A percentile compares a stretch with the other conserved stretches of the same genome.
Conservation (phyloP, 1,139 yeast species). For the Lipomyces yarrowii region DNA sequence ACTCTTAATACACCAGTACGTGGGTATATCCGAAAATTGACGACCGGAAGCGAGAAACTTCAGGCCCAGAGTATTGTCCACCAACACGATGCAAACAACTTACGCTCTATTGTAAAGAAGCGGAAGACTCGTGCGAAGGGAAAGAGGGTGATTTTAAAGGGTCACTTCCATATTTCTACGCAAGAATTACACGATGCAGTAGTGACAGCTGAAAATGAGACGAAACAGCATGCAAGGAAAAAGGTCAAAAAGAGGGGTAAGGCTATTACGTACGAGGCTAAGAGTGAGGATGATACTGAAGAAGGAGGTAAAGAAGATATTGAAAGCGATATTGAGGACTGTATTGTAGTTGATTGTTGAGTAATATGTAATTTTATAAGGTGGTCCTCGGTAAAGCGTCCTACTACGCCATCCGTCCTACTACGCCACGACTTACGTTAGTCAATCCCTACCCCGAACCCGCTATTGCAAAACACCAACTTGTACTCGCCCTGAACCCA, state of each 20-base stretch:
- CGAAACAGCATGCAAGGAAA: not conserved
- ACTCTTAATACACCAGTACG: no score
- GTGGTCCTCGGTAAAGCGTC: not conserved
- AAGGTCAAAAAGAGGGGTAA: not conserved
- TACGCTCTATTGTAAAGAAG: not conserved
- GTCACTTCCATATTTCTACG: not conserved
- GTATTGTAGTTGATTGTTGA: not conserved
- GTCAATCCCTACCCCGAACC: no score
- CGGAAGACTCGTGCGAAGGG: not conserved
- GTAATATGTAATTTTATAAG: not conserved
- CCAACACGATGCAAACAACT: not conserved
- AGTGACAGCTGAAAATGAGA: not conserved
- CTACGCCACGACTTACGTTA: conserved; percentile 2
- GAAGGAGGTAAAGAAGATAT: not conserved
- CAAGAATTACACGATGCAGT: not conserved
- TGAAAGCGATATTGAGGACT: conserved; percentile 3
- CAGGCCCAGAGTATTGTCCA: not conserved
- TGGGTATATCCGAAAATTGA: not conserved
- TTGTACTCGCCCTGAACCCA: no score
- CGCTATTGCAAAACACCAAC: no score
- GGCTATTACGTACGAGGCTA: not conserved
- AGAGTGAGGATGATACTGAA: not conserved
- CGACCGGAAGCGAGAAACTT: conserved; percentile 1
- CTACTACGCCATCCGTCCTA: conserved; percentile 3
- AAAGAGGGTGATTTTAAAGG: conserved; percentile 1